Percentiles rank a stretch among this genome's conserved stretches.
Evolutionary conservation across 345 rosid species (phyloP).

Genomic region (Salix suchowensis): DNA sequence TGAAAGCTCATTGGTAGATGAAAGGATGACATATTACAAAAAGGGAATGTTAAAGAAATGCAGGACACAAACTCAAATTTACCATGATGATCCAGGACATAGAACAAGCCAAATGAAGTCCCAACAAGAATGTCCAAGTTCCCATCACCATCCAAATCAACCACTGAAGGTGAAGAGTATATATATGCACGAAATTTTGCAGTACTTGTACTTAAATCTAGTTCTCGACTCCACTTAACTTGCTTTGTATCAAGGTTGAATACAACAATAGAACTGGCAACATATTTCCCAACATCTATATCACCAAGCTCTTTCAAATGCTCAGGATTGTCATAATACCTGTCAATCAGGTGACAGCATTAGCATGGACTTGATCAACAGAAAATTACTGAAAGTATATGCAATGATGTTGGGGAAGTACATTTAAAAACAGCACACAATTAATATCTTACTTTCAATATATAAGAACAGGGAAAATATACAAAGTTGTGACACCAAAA

Average conservation of each 20-base stretch:
- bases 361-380: neutral
- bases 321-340: conserved; percentile 95
- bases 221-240: conserved; percentile 82
- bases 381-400: neutral
- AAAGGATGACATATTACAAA: neutral
- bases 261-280: conserved; percentile 84
- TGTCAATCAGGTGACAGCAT: conserved; percentile 18
- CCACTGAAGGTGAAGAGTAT: conserved; percentile 89
- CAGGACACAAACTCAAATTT: conserved; percentile 18
- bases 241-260: conserved; percentile 97
- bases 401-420: conserved; percentile 1
- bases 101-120: conserved; percentile 92
- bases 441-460: neutral
- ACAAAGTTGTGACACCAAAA: conserved; percentile 5
- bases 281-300: conserved; percentile 82
- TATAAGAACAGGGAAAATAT: neutral
- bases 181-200: conserved; percentile 74
- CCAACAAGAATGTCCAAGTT: conserved; percentile 95
- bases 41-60: conserved; percentile 1
- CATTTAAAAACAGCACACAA: neutral
- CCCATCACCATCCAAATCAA: conserved; percentile 99
- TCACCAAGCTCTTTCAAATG: conserved; percentile 82
- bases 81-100: conserved; percentile 97
- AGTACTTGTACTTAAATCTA: conserved; percentile 79
- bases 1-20: neutral